These are phyloP conservation scores for Penicillium parvum DNA, from an alignment of 495 filamentous ascomycete species.

Conservation along the genomic window DNA sequence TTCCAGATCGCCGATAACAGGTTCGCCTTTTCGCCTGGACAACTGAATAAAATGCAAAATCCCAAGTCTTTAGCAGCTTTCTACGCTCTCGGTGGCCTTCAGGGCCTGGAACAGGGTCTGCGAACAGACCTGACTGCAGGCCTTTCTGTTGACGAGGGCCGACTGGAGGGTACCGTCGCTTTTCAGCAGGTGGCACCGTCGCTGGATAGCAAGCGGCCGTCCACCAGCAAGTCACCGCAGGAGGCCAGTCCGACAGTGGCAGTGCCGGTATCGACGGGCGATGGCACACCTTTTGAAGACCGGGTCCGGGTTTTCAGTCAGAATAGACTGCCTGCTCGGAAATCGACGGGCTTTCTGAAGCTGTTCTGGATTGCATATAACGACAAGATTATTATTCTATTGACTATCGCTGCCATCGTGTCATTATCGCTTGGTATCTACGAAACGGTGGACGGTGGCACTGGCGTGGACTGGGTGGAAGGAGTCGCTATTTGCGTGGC, in stretches of 20 bases:
- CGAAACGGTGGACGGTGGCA: conserved; percentile 46
- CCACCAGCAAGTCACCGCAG: conserved; percentile 12
- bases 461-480: conserved; percentile 71
- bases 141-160: conserved; percentile 61
- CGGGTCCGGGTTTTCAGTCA: conserved; percentile 68
- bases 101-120: conserved; percentile 63
- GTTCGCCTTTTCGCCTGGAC: conserved; percentile 67
- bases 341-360: conserved; percentile 65
- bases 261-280: conserved; percentile 10
- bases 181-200: conserved; percentile 56
- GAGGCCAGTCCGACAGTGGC: background rate
- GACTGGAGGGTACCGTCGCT: conserved; percentile 50
- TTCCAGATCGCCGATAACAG: conserved; percentile 63
- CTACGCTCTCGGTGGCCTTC: conserved; percentile 61
- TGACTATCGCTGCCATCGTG: conserved; percentile 68
- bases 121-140: conserved; percentile 61
- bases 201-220: conserved; percentile 8
- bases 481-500: conserved; percentile 75
- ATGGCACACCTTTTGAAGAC: conserved; percentile 49
- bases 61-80: conserved; percentile 72
- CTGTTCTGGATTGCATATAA: conserved; percentile 85
- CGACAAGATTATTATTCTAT: conserved; percentile 75
- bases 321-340: conserved; percentile 70
- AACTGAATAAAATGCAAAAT: conserved; percentile 69
- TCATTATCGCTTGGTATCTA: conserved; percentile 72